A percentile compares a stretch with the other conserved stretches of the same genome.
These are phyloP conservation scores for Globisporangium abappressorium DNA, from an alignment of 352 stramenopile species.

Conservation along the genomic window DNA sequence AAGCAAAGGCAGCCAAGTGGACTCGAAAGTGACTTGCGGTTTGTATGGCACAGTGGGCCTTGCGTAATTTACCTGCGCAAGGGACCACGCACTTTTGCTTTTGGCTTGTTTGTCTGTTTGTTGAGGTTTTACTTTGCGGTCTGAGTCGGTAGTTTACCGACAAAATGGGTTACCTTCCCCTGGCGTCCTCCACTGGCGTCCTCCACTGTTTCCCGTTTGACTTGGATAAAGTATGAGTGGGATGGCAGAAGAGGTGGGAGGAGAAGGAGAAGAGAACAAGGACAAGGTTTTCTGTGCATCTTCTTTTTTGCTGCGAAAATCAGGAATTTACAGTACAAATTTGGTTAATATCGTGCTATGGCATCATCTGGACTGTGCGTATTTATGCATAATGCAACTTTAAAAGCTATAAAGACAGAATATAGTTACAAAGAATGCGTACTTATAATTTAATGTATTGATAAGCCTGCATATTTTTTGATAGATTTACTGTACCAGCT, in stretches of 20 bases:
- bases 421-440: too few species aligned
- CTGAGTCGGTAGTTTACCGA: not conserved
- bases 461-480: too few species aligned
- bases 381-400: too few species aligned
- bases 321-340: not conserved
- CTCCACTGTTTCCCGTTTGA: conserved; percentile 2
- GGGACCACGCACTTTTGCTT: not conserved
- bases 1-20: conserved; percentile 1
- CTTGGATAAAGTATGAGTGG: conserved; percentile 1
- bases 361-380: not conserved
- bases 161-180: not conserved
- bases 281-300: not conserved
- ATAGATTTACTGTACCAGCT: too few species aligned
- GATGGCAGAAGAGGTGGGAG: not conserved
- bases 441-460: too few species aligned
- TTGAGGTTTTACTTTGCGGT: not conserved
- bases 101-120: too few species aligned
- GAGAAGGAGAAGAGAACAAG: conserved; percentile 2
- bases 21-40: not conserved
- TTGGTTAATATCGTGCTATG: not conserved
- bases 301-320: not conserved
- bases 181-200: not conserved
- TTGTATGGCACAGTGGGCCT: not conserved
- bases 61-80: not conserved
- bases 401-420: too few species aligned